Evolutionary conservation across 805 yeast species (phyloP), one percentile per base, ranked within the genome.

Genomic region (Wickerhamomyces sydowiorum): DNA sequence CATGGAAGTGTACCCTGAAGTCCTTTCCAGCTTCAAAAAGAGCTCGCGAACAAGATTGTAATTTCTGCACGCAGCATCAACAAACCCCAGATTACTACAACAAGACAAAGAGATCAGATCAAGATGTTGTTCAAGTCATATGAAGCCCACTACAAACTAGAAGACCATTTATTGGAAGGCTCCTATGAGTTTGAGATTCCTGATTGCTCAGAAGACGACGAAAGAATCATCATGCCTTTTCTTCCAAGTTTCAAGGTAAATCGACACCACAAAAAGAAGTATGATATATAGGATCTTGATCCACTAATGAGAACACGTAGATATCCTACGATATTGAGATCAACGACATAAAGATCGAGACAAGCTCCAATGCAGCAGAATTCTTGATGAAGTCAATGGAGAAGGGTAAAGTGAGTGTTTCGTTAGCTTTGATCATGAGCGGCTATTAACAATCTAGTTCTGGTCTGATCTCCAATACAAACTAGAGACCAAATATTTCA

Each of bases 331-430:
- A 38, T 23, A 47, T 49, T 20, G 20, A 21, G 13, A 33, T 33
- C 9, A 29, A 34, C 28, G 51, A 49, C 31, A 30, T 15, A 17
- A 46, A 32, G 17, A 37, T 47, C 34, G 43, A 42, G 18, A 40
- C 35, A 3, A 29, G 23, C 31, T 15, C n/a, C 22, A 24, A 9
- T 15, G 15, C 4, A 7, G 19, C 21, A 10, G 29, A 23, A 24
- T 15, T 13, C 18, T 22, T 35, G 5, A 24, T 35, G 21, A 23
- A 35, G 14, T n/a, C 22, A 3, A 7, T 35, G 21, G 37, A 35
- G 12, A 17, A 23, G 3, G 24, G 37, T 24, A 23, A 35, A 17
- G 37, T 35, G 13, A 17, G 37, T 34, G 6, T 10, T 21, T 13
- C 36, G 27, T 24, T 8, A 12, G 12, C 12, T 24, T 24, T 24